Conservation (phyloP, 2,329 filamentous ascomycete genomes). For the Drechslerella dactyloides region DNA sequence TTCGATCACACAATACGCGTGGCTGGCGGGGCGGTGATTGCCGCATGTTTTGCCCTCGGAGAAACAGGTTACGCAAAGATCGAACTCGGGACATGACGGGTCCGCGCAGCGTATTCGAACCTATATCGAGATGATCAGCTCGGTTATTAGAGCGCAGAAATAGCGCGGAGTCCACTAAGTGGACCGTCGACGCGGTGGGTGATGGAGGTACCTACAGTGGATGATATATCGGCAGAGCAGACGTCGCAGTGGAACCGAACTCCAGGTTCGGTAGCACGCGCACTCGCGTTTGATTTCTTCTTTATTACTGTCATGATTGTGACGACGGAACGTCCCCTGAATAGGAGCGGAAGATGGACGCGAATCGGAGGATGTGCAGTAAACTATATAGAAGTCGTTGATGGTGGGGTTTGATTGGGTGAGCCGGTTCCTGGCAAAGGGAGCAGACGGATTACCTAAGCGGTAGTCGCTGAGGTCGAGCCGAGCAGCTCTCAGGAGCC, state of each 20-base stretch:
- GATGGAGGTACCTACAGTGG: conserved; percentile 71
- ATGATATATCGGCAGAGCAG: conserved; percentile 94
- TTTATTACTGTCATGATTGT: conserved; percentile 85
- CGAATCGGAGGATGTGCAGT: not conserved
- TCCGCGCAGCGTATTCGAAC: conserved; percentile 94
- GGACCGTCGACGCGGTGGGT: not conserved
- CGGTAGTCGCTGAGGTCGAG: not conserved
- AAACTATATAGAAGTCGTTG: conserved; percentile 2
- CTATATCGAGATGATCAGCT: conserved; percentile 60
- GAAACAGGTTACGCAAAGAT: conserved; percentile 96
- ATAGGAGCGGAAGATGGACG: not conserved
- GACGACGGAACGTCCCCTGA: not conserved
- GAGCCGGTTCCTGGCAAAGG: not conserved
- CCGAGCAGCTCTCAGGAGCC: too few relatives aligned
- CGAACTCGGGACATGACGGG: conserved; percentile 84
- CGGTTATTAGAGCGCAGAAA: not conserved
- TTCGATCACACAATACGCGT: conserved; percentile 92
- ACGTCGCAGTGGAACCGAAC: conserved; percentile 98
- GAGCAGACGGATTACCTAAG: not conserved
- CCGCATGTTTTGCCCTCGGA: conserved; percentile 78
- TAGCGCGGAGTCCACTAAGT: not conserved
- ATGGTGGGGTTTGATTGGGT: not conserved
- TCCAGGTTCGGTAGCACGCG: conserved; percentile 76
- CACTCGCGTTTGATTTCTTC: conserved; percentile 69
- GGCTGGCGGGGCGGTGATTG: conserved; percentile 82